A percentile compares a stretch with the other conserved stretches of the same genome.
Evolutionary conservation across 495 filamentous ascomycete species (phyloP).

Genomic region (Penicillium ochrochloron): DNA sequence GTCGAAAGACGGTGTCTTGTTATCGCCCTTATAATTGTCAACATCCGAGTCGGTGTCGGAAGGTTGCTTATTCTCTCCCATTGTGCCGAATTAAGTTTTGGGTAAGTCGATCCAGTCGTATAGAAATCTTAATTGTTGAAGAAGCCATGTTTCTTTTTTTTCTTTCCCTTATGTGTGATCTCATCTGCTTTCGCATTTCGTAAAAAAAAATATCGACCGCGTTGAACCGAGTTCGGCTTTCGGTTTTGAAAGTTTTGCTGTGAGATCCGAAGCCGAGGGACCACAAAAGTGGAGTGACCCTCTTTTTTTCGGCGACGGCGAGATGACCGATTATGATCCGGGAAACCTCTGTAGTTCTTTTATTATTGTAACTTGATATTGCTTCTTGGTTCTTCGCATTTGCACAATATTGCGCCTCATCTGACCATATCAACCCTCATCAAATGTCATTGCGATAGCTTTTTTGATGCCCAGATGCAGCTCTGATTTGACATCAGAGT

Average conservation of each 20-base stretch:
- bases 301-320: constrained; percentile 5
- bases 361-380: neutral
- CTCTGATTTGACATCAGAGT: too few species aligned
- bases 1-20: neutral
- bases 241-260: constrained; percentile 1
- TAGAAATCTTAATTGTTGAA: neutral
- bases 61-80: neutral
- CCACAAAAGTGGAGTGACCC: neutral
- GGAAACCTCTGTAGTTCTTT: neutral
- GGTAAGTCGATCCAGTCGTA: neutral
- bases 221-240: constrained; percentile 7
- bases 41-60: constrained; percentile 2
- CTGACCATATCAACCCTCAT: neutral
- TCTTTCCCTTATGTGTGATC: neutral
- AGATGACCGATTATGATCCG: neutral
- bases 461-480: too few species aligned
- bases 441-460: neutral
- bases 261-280: constrained; percentile 7
- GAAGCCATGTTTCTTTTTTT: neutral
- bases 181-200: neutral
- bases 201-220: constrained; percentile 1
- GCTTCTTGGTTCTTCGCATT: neutral
- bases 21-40: neutral
- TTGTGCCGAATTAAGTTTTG: neutral
- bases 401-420: neutral